Evolutionary conservation across 2,329 filamentous ascomycete genomes (phyloP).

Genomic region (Colletotrichum siamense): DNA sequence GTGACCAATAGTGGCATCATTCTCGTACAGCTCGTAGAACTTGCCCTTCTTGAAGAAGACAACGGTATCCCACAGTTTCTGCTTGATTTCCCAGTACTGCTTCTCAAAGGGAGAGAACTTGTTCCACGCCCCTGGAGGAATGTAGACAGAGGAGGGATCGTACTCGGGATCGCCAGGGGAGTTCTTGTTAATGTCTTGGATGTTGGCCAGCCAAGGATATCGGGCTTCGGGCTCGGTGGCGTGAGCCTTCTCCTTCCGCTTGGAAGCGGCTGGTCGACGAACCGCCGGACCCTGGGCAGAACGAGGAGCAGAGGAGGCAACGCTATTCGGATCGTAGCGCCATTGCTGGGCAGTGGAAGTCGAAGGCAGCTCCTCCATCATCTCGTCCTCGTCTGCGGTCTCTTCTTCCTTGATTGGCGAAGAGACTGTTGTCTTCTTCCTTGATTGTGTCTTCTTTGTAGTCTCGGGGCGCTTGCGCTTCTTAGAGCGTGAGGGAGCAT

Average conservation of each 20-base stretch:
- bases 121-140: slow-evolving; percentile 79
- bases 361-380: slow-evolving; percentile 61
- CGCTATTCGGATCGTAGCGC: slow-evolving; percentile 65
- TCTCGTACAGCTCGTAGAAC: slow-evolving; percentile 98
- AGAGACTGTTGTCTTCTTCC: slow-evolving; percentile 68
- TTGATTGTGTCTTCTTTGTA: slow-evolving; percentile 50
- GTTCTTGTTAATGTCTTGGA: slow-evolving; percentile 84
- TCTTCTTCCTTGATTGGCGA: slow-evolving; percentile 45
- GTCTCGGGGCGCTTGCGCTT: slow-evolving; percentile 75
- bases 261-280: slow-evolving; percentile 27
- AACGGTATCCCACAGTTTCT: slow-evolving; percentile 95
- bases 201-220: slow-evolving; percentile 88
- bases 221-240: slow-evolving; percentile 83
- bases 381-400: slow-evolving; percentile 55
- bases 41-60: slow-evolving; percentile 99
- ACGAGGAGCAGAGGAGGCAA: slow-evolving; percentile 32
- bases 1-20: slow-evolving; percentile 94
- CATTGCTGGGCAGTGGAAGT: slow-evolving; percentile 83
- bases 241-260: slow-evolving; percentile 72
- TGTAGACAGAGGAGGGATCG: slow-evolving; percentile 88
- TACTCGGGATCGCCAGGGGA: slow-evolving; percentile 83
- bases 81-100: slow-evolving; percentile 99
- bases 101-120: slow-evolving; percentile 95
- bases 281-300: slow-evolving; percentile 20
- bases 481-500: slow-evolving; percentile 66